Evolutionary conservation across 139 green algal genomes (phyloP).

Genomic region (Closterium sp.): DNA sequence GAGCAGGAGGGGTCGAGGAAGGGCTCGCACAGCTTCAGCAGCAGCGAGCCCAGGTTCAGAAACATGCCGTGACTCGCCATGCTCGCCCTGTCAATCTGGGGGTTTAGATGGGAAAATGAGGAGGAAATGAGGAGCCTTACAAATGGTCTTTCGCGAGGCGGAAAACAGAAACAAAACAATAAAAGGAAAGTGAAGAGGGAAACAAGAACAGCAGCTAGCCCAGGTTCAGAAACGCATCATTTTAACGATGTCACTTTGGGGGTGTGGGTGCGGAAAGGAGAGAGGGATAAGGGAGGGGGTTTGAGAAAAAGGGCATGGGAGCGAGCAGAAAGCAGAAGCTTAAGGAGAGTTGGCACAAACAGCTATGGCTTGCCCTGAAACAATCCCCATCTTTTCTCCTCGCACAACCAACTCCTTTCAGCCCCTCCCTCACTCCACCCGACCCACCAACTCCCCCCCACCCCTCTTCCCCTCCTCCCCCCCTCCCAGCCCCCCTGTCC

Average conservation of each 20-base stretch:
- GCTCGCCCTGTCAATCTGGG: slow-evolving; percentile 24
- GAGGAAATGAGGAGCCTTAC: not conserved
- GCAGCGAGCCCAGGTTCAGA: slow-evolving; percentile 72
- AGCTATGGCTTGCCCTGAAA: no score
- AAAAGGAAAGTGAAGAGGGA: no score
- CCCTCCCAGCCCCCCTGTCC: not conserved
- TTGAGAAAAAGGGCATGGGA: not conserved
- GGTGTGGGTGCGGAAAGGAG: not conserved
- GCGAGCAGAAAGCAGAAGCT: not conserved
- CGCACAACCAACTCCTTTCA: not conserved
- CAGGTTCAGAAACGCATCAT: no score
- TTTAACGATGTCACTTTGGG: slow-evolving; percentile 33
- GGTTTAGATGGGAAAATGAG: not conserved
- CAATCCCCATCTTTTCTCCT: not conserved
- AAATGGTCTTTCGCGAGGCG: not conserved
- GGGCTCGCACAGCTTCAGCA: slow-evolving; percentile 78
- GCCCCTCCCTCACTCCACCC: not conserved
- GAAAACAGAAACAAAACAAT: no score
- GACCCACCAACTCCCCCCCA: not conserved
- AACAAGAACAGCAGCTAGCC: not conserved
- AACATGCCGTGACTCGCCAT: slow-evolving; percentile 73
- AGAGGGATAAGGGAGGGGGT: not conserved
- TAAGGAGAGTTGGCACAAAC: not conserved
- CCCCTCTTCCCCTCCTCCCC: not conserved
- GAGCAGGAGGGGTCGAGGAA: slow-evolving; percentile 66